Conservation (phyloP, 257 asterid species). For the Paraleonurus japonicus region DNA sequence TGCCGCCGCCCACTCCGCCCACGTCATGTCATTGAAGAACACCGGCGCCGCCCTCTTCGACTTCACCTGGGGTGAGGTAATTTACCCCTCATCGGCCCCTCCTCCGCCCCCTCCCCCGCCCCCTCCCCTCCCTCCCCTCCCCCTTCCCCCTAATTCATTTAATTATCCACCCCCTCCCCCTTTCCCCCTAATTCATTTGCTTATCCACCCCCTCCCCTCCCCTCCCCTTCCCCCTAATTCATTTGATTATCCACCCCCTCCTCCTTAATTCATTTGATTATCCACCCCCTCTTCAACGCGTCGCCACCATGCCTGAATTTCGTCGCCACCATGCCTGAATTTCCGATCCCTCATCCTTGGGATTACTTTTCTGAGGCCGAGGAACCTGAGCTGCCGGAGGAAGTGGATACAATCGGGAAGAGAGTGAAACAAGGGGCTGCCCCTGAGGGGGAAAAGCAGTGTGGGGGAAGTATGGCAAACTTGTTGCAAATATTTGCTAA, state of each 20-base stretch:
- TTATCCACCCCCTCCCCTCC: too few species aligned
- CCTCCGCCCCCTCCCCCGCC: slow-evolving; percentile 29
- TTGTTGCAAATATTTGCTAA: slow-evolving; percentile 62
- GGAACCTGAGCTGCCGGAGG: slow-evolving; percentile 41
- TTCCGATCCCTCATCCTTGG: slow-evolving; percentile 55
- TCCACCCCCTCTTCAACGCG: slow-evolving; percentile 73
- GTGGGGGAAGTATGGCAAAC: slow-evolving; percentile 35
- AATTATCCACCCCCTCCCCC: slow-evolving; percentile 95
- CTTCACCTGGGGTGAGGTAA: slow-evolving; percentile 79
- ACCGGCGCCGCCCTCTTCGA: slow-evolving; percentile 96
- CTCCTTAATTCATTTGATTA: too few species aligned
- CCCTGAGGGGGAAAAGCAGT: slow-evolving; percentile 61
- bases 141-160: slow-evolving; percentile 55
- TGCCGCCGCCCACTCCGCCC: slow-evolving; percentile 89
- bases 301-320: slow-evolving; percentile 69
- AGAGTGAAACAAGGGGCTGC: slow-evolving; percentile 59
- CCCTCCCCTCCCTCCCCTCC: slow-evolving; percentile 33
- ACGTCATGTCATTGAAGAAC: slow-evolving; percentile 79
- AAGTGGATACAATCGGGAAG: slow-evolving; percentile 50
- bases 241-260: too few species aligned
- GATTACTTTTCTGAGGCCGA: slow-evolving; percentile 60
- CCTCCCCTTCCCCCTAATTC: too few species aligned
- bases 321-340: too few species aligned
- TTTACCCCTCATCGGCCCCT: slow-evolving; percentile 36
- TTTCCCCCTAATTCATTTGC: slow-evolving; percentile 41